phyloP scores from a whole-genome alignment of 1,284 basidiomycete species.

The Fomitopsis schrenkii region DNA sequence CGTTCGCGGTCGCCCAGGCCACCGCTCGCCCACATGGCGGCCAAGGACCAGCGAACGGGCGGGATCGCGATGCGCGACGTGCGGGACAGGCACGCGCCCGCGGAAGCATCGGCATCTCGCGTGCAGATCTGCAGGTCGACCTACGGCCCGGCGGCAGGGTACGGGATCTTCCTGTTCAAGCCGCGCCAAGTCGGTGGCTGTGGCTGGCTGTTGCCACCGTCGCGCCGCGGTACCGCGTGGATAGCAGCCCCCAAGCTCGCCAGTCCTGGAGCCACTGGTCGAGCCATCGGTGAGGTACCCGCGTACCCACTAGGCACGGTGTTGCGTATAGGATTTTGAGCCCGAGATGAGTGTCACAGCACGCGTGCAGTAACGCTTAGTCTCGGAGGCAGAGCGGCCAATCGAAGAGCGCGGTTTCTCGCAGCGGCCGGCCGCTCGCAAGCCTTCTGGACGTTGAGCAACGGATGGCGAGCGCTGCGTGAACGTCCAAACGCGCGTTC shows the following conservation, averaged over 20 bases:
- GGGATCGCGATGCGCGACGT: neutral
- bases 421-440: neutral
- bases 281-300: neutral
- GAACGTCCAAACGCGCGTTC: neutral
- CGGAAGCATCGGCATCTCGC: neutral
- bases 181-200: neutral
- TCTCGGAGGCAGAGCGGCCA: neutral
- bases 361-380: neutral
- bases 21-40: neutral
- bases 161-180: neutral
- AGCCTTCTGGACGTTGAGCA: neutral
- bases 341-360: no score
- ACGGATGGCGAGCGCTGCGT: neutral
- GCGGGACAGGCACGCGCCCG: neutral
- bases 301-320: neutral
- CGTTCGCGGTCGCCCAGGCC: neutral
- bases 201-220: neutral
- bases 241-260: neutral
- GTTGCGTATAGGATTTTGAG: neutral
- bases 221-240: neutral
- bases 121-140: neutral
- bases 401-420: neutral
- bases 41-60: neutral
- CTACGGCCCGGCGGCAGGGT: neutral
- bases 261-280: neutral